These are phyloP conservation scores for Botrytis pseudocinerea DNA, from an alignment of 2,329 filamentous ascomycete species.

Conservation along the genomic window DNA sequence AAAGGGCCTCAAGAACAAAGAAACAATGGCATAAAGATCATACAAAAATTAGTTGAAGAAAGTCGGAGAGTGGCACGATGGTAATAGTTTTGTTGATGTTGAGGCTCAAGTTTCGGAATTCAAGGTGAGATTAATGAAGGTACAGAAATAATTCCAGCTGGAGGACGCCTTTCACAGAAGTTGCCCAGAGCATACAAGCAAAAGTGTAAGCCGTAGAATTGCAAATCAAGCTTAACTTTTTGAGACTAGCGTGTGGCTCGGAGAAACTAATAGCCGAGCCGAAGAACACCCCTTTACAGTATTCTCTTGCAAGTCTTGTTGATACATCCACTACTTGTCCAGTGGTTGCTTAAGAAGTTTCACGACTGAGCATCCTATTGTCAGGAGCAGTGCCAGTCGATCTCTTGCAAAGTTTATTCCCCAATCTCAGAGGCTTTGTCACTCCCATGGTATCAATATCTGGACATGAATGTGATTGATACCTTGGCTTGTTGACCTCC, in stretches of 20 bases:
- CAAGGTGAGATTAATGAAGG: slow-evolving; percentile 15
- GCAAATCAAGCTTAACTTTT: slow-evolving; percentile 14
- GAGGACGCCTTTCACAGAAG: slow-evolving; percentile 13
- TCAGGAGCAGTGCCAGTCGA: background rate
- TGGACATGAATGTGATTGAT: background rate
- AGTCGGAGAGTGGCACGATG: background rate
- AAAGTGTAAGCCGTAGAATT: slow-evolving; percentile 7
- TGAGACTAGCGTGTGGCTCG: background rate
- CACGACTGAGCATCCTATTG: background rate
- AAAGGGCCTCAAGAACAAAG: slow-evolving; percentile 27
- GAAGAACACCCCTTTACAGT: background rate
- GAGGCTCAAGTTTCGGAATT: slow-evolving; percentile 13
- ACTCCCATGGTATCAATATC: background rate
- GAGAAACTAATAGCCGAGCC: slow-evolving; percentile 3
- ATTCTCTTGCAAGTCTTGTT: background rate
- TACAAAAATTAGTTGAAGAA: slow-evolving; percentile 1
- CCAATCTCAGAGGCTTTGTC: background rate
- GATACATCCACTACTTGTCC: background rate
- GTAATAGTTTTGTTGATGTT: background rate
- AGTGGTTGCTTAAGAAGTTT: background rate
- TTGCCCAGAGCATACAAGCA: slow-evolving; percentile 15
- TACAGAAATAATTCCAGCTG: slow-evolving; percentile 20
- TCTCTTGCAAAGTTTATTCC: background rate
- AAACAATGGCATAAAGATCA: slow-evolving; percentile 27
- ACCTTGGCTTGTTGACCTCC: background rate